Percentiles rank a stretch among this genome's conserved stretches.
phyloP scores from a whole-genome alignment of 768 basidiomycete species.

The Kwoniella newhampshirensis region DNA sequence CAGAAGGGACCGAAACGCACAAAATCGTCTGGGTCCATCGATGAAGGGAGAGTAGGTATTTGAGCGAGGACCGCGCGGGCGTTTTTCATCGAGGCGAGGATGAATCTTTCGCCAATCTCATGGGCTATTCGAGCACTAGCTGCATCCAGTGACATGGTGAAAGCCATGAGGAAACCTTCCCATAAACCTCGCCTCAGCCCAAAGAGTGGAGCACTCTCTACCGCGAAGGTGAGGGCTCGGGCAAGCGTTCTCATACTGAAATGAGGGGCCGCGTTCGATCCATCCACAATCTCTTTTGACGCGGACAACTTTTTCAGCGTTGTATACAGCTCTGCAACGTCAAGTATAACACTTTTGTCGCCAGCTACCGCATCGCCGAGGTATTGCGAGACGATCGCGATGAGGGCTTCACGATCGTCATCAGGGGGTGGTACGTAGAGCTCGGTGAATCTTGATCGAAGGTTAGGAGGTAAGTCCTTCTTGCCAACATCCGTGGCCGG shows the following conservation, averaged over 20 bases:
- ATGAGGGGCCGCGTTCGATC: conserved; percentile 86
- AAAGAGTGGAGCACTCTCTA: conserved; percentile 72
- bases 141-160: conserved; percentile 87
- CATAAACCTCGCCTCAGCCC: conserved; percentile 82
- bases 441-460: conserved; percentile 90
- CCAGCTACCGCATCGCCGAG: conserved; percentile 78
- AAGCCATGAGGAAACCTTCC: conserved; percentile 97
- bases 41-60: conserved; percentile 62
- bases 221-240: conserved; percentile 84
- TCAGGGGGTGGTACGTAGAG: conserved; percentile 94
- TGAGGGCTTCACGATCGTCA: conserved; percentile 80
- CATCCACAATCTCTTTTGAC: conserved; percentile 79
- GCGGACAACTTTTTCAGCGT: conserved; percentile 74
- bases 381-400: conserved; percentile 83
- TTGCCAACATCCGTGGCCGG: conserved; percentile 98
- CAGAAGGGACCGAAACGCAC: conserved; percentile 90
- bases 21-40: conserved; percentile 60
- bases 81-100: conserved; percentile 78
- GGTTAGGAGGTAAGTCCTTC: conserved; percentile 88
- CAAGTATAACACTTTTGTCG: conserved; percentile 82
- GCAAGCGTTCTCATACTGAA: conserved; percentile 96
- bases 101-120: conserved; percentile 69
- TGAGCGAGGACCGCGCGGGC: conserved; percentile 70
- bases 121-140: conserved; percentile 68
- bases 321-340: conserved; percentile 86